A percentile compares a stretch with the other conserved stretches of the same genome.
These are phyloP conservation scores for Blastobotrys apis DNA, from an alignment of 1,139 yeast genomes.

Conservation along the genomic window DNA sequence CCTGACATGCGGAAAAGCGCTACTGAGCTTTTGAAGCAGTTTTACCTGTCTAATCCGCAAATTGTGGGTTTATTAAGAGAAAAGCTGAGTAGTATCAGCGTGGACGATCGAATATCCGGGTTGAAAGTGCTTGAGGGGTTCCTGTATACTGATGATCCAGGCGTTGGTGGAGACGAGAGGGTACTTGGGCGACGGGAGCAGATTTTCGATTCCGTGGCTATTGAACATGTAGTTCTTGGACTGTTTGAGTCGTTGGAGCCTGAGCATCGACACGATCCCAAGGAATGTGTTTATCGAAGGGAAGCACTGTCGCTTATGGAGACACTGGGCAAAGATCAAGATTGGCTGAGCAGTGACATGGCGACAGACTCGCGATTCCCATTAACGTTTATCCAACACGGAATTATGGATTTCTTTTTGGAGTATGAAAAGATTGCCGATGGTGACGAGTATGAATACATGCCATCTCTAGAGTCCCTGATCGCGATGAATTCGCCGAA, in stretches of 20 bases:
- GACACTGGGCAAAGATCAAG: not conserved
- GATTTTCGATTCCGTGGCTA: slow-evolving; percentile 14
- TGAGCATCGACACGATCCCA: slow-evolving; percentile 1
- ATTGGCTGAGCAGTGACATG: not conserved
- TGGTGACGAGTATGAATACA: not conserved
- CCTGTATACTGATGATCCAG: not conserved
- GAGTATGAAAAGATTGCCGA: slow-evolving; percentile 9
- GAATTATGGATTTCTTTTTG: slow-evolving; percentile 13
- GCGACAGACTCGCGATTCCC: slow-evolving; percentile 2
- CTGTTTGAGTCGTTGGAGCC: slow-evolving; percentile 16
- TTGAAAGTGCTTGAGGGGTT: slow-evolving; percentile 12
- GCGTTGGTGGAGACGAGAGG: slow-evolving; percentile 5
- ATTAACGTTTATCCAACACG: slow-evolving; percentile 10
- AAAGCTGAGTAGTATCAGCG: slow-evolving; percentile 12
- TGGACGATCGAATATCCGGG: slow-evolving; percentile 17
- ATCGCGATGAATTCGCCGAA: slow-evolving; percentile 3
- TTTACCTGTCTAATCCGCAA: slow-evolving; percentile 15
- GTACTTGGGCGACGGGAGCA: slow-evolving; percentile 4
- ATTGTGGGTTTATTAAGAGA: slow-evolving; percentile 15
- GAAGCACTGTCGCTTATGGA: slow-evolving; percentile 8
- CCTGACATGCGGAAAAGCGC: slow-evolving; percentile 17
- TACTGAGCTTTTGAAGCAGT: slow-evolving; percentile 14
- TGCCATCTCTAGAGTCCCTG: slow-evolving; percentile 10
- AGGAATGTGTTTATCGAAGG: slow-evolving; percentile 14
- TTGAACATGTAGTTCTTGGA: slow-evolving; percentile 17